Evolutionary conservation across 148 eudicot genomes (phyloP).

Genomic region (Nyssa sinensis): DNA sequence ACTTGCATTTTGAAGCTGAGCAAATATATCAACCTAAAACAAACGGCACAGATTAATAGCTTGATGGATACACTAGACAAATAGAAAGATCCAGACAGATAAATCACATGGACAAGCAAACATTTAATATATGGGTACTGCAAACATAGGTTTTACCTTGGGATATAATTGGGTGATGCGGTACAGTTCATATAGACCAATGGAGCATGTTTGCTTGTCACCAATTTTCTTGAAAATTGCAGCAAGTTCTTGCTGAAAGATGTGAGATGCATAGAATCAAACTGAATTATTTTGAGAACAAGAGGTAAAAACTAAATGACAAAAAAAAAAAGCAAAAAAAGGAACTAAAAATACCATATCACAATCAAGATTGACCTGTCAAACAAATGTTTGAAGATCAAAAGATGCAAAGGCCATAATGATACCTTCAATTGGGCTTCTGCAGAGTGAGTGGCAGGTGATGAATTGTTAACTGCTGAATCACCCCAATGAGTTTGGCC

Average conservation of each 20-base stretch:
- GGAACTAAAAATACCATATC: neutral
- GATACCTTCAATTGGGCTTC: constrained; percentile 86
- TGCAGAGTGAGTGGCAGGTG: constrained; percentile 74
- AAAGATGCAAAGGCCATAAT: neutral
- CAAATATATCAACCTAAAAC: constrained; percentile 87
- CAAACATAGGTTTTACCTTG: constrained; percentile 69
- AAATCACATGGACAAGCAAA: constrained; percentile 1
- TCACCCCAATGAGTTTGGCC: constrained; percentile 95
- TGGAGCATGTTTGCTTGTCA: constrained; percentile 94
- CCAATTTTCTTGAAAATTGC: constrained; percentile 98
- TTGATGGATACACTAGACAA: neutral
- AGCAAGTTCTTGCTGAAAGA: constrained; percentile 91
- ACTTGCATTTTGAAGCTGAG: constrained; percentile 96
- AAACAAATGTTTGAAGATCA: neutral
- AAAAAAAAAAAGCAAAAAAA: neutral
- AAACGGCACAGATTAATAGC: neutral
- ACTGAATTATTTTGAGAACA: neutral
- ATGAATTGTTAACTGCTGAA: constrained; percentile 69
- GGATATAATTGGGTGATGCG: constrained; percentile 92
- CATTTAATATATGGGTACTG: constrained; percentile 34
- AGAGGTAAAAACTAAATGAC: neutral
- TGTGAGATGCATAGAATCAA: neutral
- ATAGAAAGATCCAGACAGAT: neutral
- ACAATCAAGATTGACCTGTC: constrained; percentile 8
- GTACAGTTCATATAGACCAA: constrained; percentile 88